Evolutionary conservation across 371 early-diverging fungal species (phyloP), one percentile per base, ranked within the genome.

Genomic region (Mortierella sp.): DNA sequence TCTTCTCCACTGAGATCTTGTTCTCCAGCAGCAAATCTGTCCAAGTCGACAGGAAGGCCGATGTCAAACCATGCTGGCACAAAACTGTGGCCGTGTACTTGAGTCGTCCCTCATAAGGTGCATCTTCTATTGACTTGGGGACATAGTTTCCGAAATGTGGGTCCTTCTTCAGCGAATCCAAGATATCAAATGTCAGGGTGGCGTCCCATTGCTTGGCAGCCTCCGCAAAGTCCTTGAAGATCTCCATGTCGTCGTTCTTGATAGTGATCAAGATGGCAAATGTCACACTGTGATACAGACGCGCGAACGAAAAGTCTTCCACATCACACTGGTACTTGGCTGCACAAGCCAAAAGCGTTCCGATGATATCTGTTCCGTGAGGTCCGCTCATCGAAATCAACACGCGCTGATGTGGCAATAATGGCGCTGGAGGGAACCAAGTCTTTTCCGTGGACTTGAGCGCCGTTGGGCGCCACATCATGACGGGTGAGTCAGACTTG

Each of bases 281-380:
- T 0, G 94, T 93, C 19, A 94, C 95, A 60, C 92, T 88, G 79
- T 94, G 95, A 70, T 94, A 91, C 28, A 94, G 84, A 60, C 95
- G 90, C 17, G 94, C 91, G 14, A 94, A 82, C 80, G 90, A 91
- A 63, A 94, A 92, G 70, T 94, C 95, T 17, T 89, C 88, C 19
- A 94, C 85, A 22, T 80, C 83, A 65, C 90, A 90, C 16, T 86
- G 83, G 71, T 91, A 88, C 34, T 82, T 84, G 43, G 91, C 88
- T 19, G 91, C 83, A 56, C 92, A 90, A 29, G 85, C 82, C 17
- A 94, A 83, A 0, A 94, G 85, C 7, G 90, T 91, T 31, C 92
- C 93, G 54, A 94, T 91, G 63, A 94, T 94, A 67, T 94, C 95
- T 0, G 95, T 94, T 48, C 95, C 95, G 68, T 94, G 95, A 7